Conservation (phyloP, 495 filamentous ascomycete genomes). For the Aspergillus indologenus region DNA sequence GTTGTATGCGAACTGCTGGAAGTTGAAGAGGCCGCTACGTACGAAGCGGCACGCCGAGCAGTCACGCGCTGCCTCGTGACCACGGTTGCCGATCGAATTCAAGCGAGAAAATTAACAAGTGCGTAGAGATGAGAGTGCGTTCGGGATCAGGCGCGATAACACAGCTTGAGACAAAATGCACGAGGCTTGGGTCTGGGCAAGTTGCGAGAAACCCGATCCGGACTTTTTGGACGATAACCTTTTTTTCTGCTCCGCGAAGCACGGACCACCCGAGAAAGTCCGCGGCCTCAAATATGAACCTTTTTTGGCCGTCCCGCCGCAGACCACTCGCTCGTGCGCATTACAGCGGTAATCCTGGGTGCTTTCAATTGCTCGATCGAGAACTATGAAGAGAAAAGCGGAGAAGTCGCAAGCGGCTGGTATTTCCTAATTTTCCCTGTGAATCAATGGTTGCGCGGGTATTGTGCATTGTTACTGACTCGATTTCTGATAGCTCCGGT, state of each 20-base stretch:
- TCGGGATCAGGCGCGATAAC: background rate
- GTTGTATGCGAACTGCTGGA: background rate
- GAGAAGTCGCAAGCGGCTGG: constrained; percentile 40
- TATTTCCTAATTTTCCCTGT: constrained; percentile 13
- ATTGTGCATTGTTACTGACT: constrained; percentile 5
- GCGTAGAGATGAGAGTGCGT: background rate
- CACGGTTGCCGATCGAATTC: background rate
- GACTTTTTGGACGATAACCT: constrained; percentile 25
- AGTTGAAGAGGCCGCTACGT: background rate
- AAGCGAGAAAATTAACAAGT: background rate
- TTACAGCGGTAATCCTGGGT: background rate
- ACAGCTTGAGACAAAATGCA: background rate
- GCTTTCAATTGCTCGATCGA: background rate
- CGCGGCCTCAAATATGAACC: constrained; percentile 19
- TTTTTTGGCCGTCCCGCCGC: constrained; percentile 8
- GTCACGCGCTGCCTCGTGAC: background rate
- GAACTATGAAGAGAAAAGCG: constrained; percentile 43
- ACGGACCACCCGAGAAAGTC: constrained; percentile 42
- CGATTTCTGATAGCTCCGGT: constrained; percentile 30
- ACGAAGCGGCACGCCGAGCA: constrained; percentile 10
- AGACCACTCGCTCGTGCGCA: background rate
- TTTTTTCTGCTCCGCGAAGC: constrained; percentile 48
- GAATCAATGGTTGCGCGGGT: background rate
- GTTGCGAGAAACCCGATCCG: constrained; percentile 9
- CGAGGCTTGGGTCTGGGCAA: background rate